Base-by-base conservation (phyloP, 768 basidiomycete species). In the Nidularia sp. region DNA sequence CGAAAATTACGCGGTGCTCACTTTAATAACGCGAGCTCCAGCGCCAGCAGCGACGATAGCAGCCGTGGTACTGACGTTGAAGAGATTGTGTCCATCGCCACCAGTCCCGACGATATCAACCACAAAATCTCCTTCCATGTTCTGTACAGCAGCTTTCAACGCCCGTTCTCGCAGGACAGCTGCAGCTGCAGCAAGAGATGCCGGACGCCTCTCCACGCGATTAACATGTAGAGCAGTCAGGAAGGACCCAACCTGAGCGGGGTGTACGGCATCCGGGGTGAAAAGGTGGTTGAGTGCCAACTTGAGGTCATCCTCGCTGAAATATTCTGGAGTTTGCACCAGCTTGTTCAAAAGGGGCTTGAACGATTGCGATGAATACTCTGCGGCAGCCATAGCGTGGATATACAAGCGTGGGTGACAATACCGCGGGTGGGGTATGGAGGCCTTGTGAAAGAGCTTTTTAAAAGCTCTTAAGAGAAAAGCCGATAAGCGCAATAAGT, bases 1-100 rank as follows among this genome's bases (percentile, higher is more conserved):
- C 13, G 34, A 33, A 7, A 35, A 25, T 33, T 13, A 2, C 12
- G 47, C 31, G 34, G 25, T 32, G 25, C 78, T 54, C 62, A 91
- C 94, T 77, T 99, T 98, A 66, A 93, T 83, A 2, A 99, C 93
- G 34, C 93, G 79, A 0, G 91, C 91, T 4, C 96, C 96, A 5
- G 94, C 90, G 10, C 95, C 96, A 22, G 94, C 93, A 31, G 95
- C 96, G 15, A 98, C 90, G 55, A 99, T 80, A 0, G 82, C 95
- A 2, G 96, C 95, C 2, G 92, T 87, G 1, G 96, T 98, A 64
- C 93, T 95, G 49, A 98, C 95, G 65, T 98, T 98, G 79, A 94
- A 98, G 0, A 95, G 86, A 62, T 98, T 90, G 68, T 94, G 84
- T 0, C 94, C 94, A 68, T 98, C 97, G 5, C 97, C 96, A 8